Base-by-base conservation (phyloP, 306 rosid species). In the Rosa persica region DNA sequence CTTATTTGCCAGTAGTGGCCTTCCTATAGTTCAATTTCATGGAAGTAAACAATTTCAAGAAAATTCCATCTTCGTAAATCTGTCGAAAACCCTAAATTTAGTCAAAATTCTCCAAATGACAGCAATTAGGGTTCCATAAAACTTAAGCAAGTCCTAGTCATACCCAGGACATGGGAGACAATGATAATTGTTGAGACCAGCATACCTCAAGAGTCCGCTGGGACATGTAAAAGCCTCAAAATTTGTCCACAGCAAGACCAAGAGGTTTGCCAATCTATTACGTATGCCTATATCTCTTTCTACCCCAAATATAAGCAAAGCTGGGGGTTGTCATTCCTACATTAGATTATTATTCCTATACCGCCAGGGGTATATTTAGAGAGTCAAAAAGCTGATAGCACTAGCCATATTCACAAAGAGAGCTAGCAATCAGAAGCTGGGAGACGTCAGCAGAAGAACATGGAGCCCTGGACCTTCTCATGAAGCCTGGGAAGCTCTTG, bases 361-460 rank as follows among this genome's bases (percentile, higher is more conserved):
- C 54, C 52, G 0, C 67, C 38, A 77, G 81, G 39, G 22, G 72
- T 75, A 68, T 80, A 84, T 83, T 42, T 40, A 72, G 61, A 68
- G 52, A 39, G 76, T 74, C 79, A 39, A 70, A 84, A 58, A 27
- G 55, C 36, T 22, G 27, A 51, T n/a, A 25, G 46, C 19, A 80
- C 25, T 5, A 84, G 67, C 61, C 57, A 76, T 58, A 79, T 83
- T 80, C 75, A 76, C 77, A 61, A 74, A 17, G 60, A 78, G 54
- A 73, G 49, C 70, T 58, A 40, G 46, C 57, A 20, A 36, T 66
- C 8, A 62, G 79, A 73, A 65, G 48, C 46, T 13, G 22, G 68
- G 42, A 68, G 70, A 20, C 61, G 73, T 95, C 89, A 92, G 67
- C 96, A 95, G 81, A 92, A 92, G 89, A 95, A 95, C 97, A 95